Evolutionary conservation across 148 eudicot species (phyloP).

Genomic region (Spergularia marina): DNA sequence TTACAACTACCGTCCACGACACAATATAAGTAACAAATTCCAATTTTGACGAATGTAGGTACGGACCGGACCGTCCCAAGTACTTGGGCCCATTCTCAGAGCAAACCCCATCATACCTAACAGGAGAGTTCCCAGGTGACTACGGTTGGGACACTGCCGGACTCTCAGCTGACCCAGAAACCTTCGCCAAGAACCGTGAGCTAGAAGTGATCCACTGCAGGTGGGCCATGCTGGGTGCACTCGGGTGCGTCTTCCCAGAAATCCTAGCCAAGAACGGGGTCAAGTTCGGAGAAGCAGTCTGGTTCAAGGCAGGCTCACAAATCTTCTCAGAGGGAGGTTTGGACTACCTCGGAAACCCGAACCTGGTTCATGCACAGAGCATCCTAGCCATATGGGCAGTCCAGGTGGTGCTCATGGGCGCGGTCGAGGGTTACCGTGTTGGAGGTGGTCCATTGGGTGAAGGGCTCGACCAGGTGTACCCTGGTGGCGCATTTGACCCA

Average conservation of each 20-base stretch:
- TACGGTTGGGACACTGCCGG: slow-evolving; percentile 74
- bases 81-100: slow-evolving; percentile 65
- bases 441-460: slow-evolving; percentile 68
- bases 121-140: slow-evolving; percentile 68
- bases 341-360: slow-evolving; percentile 62
- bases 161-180: slow-evolving; percentile 58
- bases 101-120: slow-evolving; percentile 63
- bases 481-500: slow-evolving; percentile 63
- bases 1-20: too few species aligned
- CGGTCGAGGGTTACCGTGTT: slow-evolving; percentile 57
- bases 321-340: slow-evolving; percentile 62
- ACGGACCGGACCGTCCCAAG: slow-evolving; percentile 58
- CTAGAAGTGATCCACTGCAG: slow-evolving; percentile 65
- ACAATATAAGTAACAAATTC: too few species aligned
- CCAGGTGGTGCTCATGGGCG: slow-evolving; percentile 63
- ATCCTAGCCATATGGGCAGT: slow-evolving; percentile 54
- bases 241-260: slow-evolving; percentile 65
- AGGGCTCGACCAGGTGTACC: slow-evolving; percentile 55
- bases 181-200: slow-evolving; percentile 64
- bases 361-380: slow-evolving; percentile 60
- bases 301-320: slow-evolving; percentile 67
- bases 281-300: slow-evolving; percentile 57
- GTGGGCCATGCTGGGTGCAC: slow-evolving; percentile 72
- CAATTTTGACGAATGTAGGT: slow-evolving; percentile 25
- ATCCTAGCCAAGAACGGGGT: slow-evolving; percentile 53